Evolutionary conservation across 2,329 filamentous ascomycete species (phyloP).

Genomic region (Drechslera avenae): DNA sequence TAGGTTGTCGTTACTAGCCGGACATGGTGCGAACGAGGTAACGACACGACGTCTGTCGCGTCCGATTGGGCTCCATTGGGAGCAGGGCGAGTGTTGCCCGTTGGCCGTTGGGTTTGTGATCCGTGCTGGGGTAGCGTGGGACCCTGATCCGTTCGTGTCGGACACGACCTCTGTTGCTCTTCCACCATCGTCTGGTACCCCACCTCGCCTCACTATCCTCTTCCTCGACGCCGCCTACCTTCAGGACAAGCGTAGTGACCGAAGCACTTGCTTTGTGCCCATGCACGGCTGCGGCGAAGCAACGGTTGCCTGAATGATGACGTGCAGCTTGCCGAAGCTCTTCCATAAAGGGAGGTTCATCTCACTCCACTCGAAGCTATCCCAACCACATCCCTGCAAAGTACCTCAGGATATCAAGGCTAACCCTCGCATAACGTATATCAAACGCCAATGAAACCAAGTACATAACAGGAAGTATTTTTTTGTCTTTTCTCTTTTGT

Average conservation of each 20-base stretch:
- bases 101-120: neutral
- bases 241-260: neutral
- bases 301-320: neutral
- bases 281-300: neutral
- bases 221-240: no score
- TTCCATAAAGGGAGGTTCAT: neutral
- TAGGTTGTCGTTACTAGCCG: neutral
- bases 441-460: neutral
- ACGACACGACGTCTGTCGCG: neutral
- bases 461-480: neutral
- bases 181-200: no score
- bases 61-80: neutral
- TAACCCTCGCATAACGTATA: conserved; percentile 1
- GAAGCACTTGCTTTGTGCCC: neutral
- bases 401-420: neutral
- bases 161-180: no score
- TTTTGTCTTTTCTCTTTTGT: neutral
- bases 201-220: neutral
- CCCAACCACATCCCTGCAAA: neutral
- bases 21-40: neutral
- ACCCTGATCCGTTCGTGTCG: no score
- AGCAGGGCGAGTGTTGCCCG: neutral
- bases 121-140: no score
- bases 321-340: neutral
- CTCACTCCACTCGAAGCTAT: neutral